Evolutionary conservation across 2,329 filamentous ascomycete species (phyloP).

Genomic region (Myriangium duriaei): DNA sequence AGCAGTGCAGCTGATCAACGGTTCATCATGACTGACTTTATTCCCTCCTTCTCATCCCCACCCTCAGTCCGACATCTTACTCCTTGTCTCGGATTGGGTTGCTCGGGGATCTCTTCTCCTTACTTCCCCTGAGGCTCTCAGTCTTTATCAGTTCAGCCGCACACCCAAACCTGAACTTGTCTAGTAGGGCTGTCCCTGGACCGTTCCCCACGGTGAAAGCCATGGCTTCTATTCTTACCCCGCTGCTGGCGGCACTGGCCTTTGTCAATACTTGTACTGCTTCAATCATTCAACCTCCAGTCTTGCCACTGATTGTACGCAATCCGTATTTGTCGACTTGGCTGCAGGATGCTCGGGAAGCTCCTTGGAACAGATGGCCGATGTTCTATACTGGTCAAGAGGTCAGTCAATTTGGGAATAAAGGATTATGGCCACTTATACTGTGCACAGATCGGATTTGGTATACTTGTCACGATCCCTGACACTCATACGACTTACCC

Average conservation of each 20-base stretch:
- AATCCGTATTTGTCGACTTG: slow-evolving; percentile 41
- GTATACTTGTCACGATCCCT: slow-evolving; percentile 49
- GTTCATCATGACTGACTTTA: too few species aligned
- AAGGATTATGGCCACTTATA: slow-evolving; percentile 14
- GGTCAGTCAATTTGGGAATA: slow-evolving; percentile 27
- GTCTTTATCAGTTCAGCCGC: too few species aligned
- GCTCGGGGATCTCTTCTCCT: too few species aligned
- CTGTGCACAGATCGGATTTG: slow-evolving; percentile 42
- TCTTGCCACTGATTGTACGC: slow-evolving; percentile 38
- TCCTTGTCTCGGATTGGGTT: too few species aligned
- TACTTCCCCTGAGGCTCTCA: too few species aligned
- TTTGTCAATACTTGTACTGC: slow-evolving; percentile 22
- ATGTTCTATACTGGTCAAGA: slow-evolving; percentile 70
- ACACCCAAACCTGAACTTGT: too few species aligned
- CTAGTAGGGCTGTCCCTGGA: too few species aligned
- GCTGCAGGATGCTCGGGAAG: slow-evolving; percentile 54
- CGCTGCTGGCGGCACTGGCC: slow-evolving; percentile 5
- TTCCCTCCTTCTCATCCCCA: too few species aligned
- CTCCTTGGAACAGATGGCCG: slow-evolving; percentile 74
- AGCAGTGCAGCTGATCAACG: too few species aligned
- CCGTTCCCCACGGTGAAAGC: too few species aligned
- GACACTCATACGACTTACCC: slow-evolving; percentile 50
- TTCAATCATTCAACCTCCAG: slow-evolving; percentile 42
- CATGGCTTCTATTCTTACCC: slow-evolving; percentile 14
- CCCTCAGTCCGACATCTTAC: too few species aligned